Conservation (phyloP, 495 filamentous ascomycete genomes). For the Neurospora sp. region DNA sequence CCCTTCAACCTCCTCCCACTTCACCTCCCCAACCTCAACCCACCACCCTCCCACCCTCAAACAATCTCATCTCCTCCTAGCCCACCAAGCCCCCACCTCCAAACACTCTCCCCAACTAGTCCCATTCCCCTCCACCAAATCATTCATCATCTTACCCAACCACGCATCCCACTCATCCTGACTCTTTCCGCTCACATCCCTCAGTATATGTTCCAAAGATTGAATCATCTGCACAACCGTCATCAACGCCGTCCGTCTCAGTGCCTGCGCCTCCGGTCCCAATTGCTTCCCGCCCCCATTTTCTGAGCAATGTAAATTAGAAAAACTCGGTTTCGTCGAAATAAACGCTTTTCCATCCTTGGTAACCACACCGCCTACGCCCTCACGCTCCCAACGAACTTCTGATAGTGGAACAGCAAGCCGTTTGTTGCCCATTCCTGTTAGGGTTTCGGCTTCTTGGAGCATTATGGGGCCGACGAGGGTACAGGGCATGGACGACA, state of each 20-base stretch:
- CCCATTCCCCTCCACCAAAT: constrained; percentile 69
- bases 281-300: constrained; percentile 33
- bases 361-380: constrained; percentile 44
- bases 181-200: constrained; percentile 74
- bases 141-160: constrained; percentile 77
- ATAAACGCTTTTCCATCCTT: constrained; percentile 44
- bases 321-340: constrained; percentile 20
- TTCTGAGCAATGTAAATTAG: constrained; percentile 6
- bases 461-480: constrained; percentile 65
- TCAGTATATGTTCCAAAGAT: constrained; percentile 71
- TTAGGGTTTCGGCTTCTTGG: constrained; percentile 67
- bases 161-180: constrained; percentile 89
- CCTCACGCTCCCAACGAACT: constrained; percentile 79
- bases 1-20: too few relatives aligned
- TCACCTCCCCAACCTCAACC: too few relatives aligned
- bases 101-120: constrained; percentile 80
- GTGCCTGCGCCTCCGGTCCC: constrained; percentile 60
- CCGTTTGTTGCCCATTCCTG: constrained; percentile 59
- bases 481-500: constrained; percentile 72
- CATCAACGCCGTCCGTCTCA: constrained; percentile 68
- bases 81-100: constrained; percentile 94
- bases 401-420: constrained; percentile 81
- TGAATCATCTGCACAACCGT: constrained; percentile 84
- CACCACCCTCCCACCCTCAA: not conserved
- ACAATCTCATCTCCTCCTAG: constrained; percentile 45